phyloP scores from a whole-genome alignment of 331 rosid genomes.

The Malus hybrid region DNA sequence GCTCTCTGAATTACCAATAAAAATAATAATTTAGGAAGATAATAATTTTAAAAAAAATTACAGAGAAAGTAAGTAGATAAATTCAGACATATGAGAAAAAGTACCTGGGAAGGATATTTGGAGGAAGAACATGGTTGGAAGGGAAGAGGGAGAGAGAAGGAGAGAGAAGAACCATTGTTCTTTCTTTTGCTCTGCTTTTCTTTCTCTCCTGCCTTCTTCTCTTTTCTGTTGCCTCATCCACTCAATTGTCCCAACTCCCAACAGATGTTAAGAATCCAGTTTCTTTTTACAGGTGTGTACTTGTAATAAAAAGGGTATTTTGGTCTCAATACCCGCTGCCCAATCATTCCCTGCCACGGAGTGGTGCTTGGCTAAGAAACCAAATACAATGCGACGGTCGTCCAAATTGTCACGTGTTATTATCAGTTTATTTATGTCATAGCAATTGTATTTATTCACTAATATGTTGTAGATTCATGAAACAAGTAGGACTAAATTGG shows the following conservation, averaged over 20 bases:
- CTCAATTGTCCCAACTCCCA: neutral
- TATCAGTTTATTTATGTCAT: too few relatives aligned
- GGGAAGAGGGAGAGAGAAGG: slow-evolving; percentile 34
- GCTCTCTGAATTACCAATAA: slow-evolving; percentile 22
- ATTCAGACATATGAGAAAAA: neutral
- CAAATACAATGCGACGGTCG: neutral
- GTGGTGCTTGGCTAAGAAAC: neutral
- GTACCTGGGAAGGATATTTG: slow-evolving; percentile 44
- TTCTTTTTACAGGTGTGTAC: neutral
- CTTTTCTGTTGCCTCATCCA: slow-evolving; percentile 19
- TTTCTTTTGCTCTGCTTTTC: neutral
- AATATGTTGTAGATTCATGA: too few relatives aligned
- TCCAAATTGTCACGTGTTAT: too few relatives aligned
- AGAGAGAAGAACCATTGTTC: slow-evolving; percentile 46
- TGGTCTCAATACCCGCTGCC: neutral
- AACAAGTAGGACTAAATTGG: too few relatives aligned
- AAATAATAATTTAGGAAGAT: neutral
- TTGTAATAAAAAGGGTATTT: neutral
- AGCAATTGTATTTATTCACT: too few relatives aligned
- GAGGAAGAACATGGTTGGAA: slow-evolving; percentile 16
- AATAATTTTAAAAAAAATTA: neutral
- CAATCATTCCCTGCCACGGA: neutral
- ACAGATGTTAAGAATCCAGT: neutral
- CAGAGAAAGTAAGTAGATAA: neutral
- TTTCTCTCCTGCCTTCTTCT: neutral